phyloP scores from a whole-genome alignment of 2,329 filamentous ascomycete genomes.

The Thermomyces lanuginosus region DNA sequence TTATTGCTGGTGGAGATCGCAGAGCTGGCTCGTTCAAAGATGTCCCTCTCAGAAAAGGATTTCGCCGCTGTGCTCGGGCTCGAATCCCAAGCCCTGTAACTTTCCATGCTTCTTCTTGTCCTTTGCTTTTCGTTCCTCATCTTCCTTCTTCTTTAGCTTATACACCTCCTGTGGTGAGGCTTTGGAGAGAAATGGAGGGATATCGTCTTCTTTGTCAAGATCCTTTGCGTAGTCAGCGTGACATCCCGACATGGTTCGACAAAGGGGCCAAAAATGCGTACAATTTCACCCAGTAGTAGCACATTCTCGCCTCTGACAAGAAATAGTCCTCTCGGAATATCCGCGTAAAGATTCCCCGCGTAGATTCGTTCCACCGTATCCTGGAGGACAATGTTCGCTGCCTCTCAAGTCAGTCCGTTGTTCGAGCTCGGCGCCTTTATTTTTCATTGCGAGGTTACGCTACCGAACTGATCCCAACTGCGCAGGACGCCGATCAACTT shows the following conservation, averaged over 20 bases:
- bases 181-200: constrained; percentile 50
- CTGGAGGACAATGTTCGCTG: constrained; percentile 89
- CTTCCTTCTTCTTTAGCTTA: constrained; percentile 55
- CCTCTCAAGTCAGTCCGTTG: constrained; percentile 5
- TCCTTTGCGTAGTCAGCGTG: constrained; percentile 35
- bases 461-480: constrained; percentile 98
- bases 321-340: constrained; percentile 73
- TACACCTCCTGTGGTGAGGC: constrained; percentile 56
- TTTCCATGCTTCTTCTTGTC: constrained; percentile 60
- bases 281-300: constrained; percentile 81
- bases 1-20: background rate
- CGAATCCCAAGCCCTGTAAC: constrained; percentile 65
- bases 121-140: constrained; percentile 48
- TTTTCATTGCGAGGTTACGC: background rate
- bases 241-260: background rate
- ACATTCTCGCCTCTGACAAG: constrained; percentile 94
- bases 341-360: constrained; percentile 57
- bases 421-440: background rate
- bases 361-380: constrained; percentile 84
- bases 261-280: constrained; percentile 17
- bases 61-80: constrained; percentile 68
- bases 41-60: constrained; percentile 51
- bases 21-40: background rate
- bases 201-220: constrained; percentile 83
- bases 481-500: constrained; percentile 85